Percentiles rank a stretch among this genome's conserved stretches.
phyloP scores from a whole-genome alignment of 2,329 filamentous ascomycete species.

The Ophidiomyces ophidiicola region DNA sequence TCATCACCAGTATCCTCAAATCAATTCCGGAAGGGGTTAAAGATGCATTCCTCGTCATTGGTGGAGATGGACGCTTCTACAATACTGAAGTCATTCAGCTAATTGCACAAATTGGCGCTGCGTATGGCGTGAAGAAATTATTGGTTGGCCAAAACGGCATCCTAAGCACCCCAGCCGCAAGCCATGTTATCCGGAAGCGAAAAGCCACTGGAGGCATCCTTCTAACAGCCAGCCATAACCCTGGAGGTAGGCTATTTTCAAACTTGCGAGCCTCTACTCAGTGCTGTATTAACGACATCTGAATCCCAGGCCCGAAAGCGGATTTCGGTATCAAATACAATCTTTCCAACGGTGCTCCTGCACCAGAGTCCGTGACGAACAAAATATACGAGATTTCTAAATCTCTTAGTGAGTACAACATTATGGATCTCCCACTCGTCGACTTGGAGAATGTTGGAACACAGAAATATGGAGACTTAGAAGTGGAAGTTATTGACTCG shows the following conservation, averaged over 20 bases:
- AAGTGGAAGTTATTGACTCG: constrained; percentile 92
- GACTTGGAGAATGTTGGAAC: constrained; percentile 74
- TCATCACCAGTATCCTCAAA: constrained; percentile 83
- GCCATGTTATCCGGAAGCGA: constrained; percentile 86
- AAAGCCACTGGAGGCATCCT: constrained; percentile 94
- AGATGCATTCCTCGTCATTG: constrained; percentile 85
- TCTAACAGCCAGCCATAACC: constrained; percentile 94
- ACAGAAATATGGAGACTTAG: constrained; percentile 69
- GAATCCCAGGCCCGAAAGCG: constrained; percentile 60
- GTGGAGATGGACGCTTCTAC: constrained; percentile 92
- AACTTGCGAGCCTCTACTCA: background rate
- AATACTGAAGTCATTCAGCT: constrained; percentile 93
- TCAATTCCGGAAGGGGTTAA: constrained; percentile 91
- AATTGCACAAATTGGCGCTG: constrained; percentile 93
- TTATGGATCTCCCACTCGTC: constrained; percentile 72
- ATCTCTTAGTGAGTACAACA: constrained; percentile 81
- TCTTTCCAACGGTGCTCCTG: constrained; percentile 86
- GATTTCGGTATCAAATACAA: constrained; percentile 99
- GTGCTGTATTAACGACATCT: background rate
- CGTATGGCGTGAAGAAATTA: constrained; percentile 98
- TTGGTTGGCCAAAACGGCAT: constrained; percentile 93
- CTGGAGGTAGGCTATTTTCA: constrained; percentile 59
- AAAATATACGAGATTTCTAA: constrained; percentile 93
- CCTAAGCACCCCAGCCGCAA: constrained; percentile 88
- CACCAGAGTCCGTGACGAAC: constrained; percentile 92